These are phyloP conservation scores for Pseudogymnoascus sp. DNA, from an alignment of 2,329 filamentous ascomycete genomes.

Conservation along the genomic window DNA sequence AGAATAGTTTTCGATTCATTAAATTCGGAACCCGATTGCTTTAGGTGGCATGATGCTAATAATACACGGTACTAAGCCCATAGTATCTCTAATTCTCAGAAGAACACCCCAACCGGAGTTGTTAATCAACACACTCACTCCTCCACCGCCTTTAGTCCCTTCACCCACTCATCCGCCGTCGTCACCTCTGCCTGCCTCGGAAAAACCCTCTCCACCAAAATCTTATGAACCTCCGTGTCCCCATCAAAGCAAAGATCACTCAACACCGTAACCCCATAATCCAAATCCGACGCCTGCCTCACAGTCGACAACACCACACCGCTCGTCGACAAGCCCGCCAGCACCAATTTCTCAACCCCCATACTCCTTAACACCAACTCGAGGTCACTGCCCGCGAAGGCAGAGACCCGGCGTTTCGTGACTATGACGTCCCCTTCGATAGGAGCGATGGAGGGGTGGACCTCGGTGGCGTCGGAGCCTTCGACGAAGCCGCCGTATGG, in stretches of 20 bases:
- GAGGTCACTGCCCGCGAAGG: constrained; percentile 29
- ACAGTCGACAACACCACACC: constrained; percentile 32
- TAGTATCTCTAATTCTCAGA: constrained; percentile 57
- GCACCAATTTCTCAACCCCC: constrained; percentile 24
- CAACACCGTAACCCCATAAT: constrained; percentile 29
- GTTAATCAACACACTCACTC: background rate
- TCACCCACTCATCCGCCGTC: constrained; percentile 25
- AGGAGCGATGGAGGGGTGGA: constrained; percentile 17
- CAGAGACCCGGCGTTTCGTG: constrained; percentile 31
- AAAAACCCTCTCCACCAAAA: constrained; percentile 30
- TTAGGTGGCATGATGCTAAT: background rate
- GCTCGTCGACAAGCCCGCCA: constrained; percentile 29
- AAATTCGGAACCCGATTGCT: background rate
- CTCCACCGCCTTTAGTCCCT: background rate
- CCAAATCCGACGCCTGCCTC: constrained; percentile 29
- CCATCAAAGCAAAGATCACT: constrained; percentile 30
- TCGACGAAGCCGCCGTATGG: constrained; percentile 21
- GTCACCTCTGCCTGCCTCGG: constrained; percentile 24
- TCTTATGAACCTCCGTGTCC: constrained; percentile 26
- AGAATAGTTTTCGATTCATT: background rate
- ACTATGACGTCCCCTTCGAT: constrained; percentile 24
- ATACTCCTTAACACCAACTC: constrained; percentile 28
- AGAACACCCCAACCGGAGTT: constrained; percentile 73
- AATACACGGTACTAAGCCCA: background rate
- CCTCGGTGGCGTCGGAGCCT: constrained; percentile 20